Conservation (phyloP, 164 flowering plant genomes). For the Chimonanthus praecox region DNA sequence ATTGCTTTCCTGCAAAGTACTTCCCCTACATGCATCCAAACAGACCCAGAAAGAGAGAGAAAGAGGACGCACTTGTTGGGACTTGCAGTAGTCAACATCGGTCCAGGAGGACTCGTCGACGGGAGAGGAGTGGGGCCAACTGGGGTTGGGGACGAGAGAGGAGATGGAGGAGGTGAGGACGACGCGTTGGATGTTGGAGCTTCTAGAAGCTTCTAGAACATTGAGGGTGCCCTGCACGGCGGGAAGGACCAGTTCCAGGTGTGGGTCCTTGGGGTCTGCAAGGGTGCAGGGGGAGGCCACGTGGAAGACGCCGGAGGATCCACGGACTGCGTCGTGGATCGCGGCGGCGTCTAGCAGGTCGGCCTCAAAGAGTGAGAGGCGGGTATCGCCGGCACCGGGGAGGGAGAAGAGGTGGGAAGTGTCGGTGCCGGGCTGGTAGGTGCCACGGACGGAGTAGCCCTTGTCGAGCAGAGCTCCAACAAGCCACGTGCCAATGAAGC, state of each 20-base stretch:
- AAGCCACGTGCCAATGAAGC: constrained; percentile 82
- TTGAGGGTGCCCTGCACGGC: constrained; percentile 76
- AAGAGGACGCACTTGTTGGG: constrained; percentile 38
- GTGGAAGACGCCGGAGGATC: constrained; percentile 69
- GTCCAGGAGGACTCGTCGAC: constrained; percentile 80
- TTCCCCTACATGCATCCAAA: no score
- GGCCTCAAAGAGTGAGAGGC: constrained; percentile 38
- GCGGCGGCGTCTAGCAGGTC: constrained; percentile 49
- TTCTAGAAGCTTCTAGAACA: constrained; percentile 47
- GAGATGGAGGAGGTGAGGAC: constrained; percentile 81
- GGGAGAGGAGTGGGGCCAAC: constrained; percentile 37
- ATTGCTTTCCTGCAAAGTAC: no score
- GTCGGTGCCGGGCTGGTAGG: constrained; percentile 50
- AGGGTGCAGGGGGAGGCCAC: constrained; percentile 84
- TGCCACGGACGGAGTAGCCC: constrained; percentile 62
- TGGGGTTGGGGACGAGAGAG: constrained; percentile 72
- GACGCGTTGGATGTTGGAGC: constrained; percentile 46
- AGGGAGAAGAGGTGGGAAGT: constrained; percentile 49
- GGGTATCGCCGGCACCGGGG: constrained; percentile 17
- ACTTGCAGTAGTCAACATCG: constrained; percentile 66
- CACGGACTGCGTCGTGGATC: constrained; percentile 39
- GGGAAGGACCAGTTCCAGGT: constrained; percentile 53
- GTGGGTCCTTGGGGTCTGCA: constrained; percentile 56
- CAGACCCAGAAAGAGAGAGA: background rate
- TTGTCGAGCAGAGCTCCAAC: constrained; percentile 43